Conservation (phyloP, 257 asterid species). For the Cordia subcordata region DNA sequence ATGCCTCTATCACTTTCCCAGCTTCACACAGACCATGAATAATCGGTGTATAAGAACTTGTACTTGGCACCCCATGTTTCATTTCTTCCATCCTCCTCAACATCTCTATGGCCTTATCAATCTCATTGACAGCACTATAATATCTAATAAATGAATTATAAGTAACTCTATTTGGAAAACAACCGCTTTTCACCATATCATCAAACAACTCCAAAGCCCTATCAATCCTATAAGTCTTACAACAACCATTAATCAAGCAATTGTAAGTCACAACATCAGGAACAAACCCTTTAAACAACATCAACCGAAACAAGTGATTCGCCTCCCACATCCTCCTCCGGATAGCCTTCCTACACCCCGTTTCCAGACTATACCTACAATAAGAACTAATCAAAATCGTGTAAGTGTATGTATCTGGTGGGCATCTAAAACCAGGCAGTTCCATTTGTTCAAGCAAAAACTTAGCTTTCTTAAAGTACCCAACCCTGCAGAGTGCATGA, state of each 20-base stretch:
- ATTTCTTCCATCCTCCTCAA: slow-evolving; percentile 65
- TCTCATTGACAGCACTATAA: slow-evolving; percentile 75
- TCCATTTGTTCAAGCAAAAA: slow-evolving; percentile 77
- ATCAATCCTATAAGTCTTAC: slow-evolving; percentile 78
- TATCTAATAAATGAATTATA: slow-evolving; percentile 81
- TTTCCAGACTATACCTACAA: slow-evolving; percentile 68
- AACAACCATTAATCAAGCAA: slow-evolving; percentile 85
- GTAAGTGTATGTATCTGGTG: slow-evolving; percentile 71
- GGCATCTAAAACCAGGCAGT: slow-evolving; percentile 81
- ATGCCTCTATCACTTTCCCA: slow-evolving; percentile 67
- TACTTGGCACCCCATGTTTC: slow-evolving; percentile 56
- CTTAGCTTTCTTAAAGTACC: slow-evolving; percentile 76
- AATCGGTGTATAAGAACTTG: slow-evolving; percentile 74
- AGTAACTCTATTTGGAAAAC: slow-evolving; percentile 71
- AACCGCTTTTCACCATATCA: slow-evolving; percentile 65
- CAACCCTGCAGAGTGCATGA: slow-evolving; percentile 75
- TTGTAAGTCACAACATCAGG: slow-evolving; percentile 98
- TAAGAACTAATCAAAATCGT: slow-evolving; percentile 76
- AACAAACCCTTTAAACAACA: slow-evolving; percentile 75
- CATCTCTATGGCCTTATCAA: slow-evolving; percentile 77
- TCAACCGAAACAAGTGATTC: slow-evolving; percentile 74
- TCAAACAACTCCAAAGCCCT: slow-evolving; percentile 85
- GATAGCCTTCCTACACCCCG: slow-evolving; percentile 74
- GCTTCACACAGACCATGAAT: slow-evolving; percentile 78
- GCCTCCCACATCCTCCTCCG: slow-evolving; percentile 92